A percentile compares a stretch with the other conserved stretches of the same genome.
These are phyloP conservation scores for Candida sp. DNA, from an alignment of 1,139 yeast genomes.

Conservation along the genomic window DNA sequence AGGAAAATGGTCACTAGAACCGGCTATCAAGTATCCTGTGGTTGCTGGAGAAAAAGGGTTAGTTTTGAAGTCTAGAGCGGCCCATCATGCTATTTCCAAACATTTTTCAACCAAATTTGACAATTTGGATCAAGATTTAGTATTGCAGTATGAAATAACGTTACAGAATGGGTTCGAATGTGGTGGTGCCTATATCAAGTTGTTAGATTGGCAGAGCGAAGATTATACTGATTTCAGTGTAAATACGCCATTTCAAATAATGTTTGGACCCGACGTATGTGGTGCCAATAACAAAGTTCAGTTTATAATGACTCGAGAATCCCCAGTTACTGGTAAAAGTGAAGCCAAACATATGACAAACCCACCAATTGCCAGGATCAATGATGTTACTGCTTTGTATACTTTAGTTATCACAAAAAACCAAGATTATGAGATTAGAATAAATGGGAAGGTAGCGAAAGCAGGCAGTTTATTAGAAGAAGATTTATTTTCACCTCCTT, in stretches of 20 bases:
- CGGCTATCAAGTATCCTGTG: conserved; percentile 50
- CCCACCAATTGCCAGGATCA: conserved; percentile 64
- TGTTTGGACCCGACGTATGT: conserved; percentile 96
- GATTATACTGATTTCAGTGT: conserved; percentile 22
- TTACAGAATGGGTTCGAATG: conserved; percentile 73
- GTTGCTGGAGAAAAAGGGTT: conserved; percentile 66
- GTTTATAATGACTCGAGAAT: conserved; percentile 61
- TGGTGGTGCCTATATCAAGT: conserved; percentile 87
- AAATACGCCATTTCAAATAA: conserved; percentile 71
- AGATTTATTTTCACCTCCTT: conserved; percentile 54
- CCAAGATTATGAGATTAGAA: conserved; percentile 73
- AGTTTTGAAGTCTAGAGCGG: conserved; percentile 70
- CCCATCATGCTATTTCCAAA: conserved; percentile 75
- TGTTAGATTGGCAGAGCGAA: conserved; percentile 39
- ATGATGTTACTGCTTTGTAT: conserved; percentile 62
- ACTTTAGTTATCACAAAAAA: conserved; percentile 66
- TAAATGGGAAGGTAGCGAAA: conserved; percentile 71
- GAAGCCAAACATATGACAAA: conserved; percentile 69
- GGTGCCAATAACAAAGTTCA: conserved; percentile 78
- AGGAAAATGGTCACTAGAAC: conserved; percentile 74
- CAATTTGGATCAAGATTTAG: conserved; percentile 60
- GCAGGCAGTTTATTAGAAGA: conserved; percentile 62
- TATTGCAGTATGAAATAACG: conserved; percentile 86
- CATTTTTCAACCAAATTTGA: conserved; percentile 52
- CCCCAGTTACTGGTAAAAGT: conserved; percentile 50